Percentiles rank a stretch among this genome's conserved stretches.
These are phyloP conservation scores for Bocquillonia castaneifolia DNA, from an alignment of 441 rosid species.

Conservation along the genomic window DNA sequence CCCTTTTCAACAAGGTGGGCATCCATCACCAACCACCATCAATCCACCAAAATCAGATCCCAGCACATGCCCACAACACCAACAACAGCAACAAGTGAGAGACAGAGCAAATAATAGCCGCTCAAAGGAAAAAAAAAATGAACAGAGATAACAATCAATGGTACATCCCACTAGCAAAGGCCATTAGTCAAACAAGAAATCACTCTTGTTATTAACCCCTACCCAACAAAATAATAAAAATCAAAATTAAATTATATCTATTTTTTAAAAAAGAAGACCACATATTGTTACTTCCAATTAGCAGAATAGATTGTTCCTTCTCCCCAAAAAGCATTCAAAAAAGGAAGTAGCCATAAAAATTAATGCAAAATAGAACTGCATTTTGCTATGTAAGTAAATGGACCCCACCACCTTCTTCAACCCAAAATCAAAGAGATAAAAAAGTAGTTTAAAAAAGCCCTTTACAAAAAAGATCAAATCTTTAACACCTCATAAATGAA, in stretches of 20 bases:
- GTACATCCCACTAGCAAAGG: conserved; percentile 41
- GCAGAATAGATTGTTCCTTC: conserved; percentile 20
- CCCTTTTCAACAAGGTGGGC: conserved; percentile 37
- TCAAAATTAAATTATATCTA: background rate
- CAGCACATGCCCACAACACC: conserved; percentile 41
- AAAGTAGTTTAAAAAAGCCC: no score
- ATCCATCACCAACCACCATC: conserved; percentile 48
- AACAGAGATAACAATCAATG: conserved; percentile 41
- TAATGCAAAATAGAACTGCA: conserved; percentile 22
- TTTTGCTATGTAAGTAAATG: conserved; percentile 25
- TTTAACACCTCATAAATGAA: conserved; percentile 15
- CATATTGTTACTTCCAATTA: conserved; percentile 29
- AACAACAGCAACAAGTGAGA: conserved; percentile 15
- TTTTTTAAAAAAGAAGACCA: background rate
- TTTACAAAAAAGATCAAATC: conserved; percentile 21
- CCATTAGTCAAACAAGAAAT: conserved; percentile 47
- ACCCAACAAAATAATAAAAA: background rate
- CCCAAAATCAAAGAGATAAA: conserved; percentile 25
- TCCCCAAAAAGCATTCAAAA: conserved; percentile 16
- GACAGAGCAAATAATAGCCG: conserved; percentile 29
- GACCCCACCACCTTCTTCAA: conserved; percentile 41
- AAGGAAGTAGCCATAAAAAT: background rate
- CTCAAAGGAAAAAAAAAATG: conserved; percentile 20
- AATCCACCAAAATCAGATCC: conserved; percentile 44
- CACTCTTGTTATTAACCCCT: conserved; percentile 20